Evolutionary conservation across 1,284 basidiomycete species (phyloP).

Genomic region (Ustilago bromivora): DNA sequence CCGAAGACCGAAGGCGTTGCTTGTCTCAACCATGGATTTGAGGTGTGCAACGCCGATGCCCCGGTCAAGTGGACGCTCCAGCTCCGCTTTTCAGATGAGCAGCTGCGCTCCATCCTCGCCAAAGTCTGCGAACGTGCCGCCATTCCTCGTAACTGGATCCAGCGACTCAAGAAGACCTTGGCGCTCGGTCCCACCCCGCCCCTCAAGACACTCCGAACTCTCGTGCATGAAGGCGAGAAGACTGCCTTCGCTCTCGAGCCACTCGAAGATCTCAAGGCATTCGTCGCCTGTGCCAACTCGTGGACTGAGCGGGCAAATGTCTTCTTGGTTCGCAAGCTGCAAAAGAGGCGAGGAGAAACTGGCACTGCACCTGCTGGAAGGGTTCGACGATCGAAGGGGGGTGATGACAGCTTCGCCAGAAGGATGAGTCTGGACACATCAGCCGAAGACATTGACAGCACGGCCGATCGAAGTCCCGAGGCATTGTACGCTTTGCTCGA

Average conservation of each 20-base stretch:
- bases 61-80: slow-evolving; percentile 77
- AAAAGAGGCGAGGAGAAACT: slow-evolving; percentile 46
- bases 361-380: slow-evolving; percentile 77
- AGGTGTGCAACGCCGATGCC: slow-evolving; percentile 79
- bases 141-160: slow-evolving; percentile 81
- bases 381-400: slow-evolving; percentile 71
- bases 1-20: slow-evolving; percentile 77
- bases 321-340: slow-evolving; percentile 73
- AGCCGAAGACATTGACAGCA: slow-evolving; percentile 30
- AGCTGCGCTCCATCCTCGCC: slow-evolving; percentile 72
- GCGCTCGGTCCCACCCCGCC: slow-evolving; percentile 75
- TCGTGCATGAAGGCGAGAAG: slow-evolving; percentile 87
- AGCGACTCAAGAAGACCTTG: slow-evolving; percentile 78
- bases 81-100: slow-evolving; percentile 83
- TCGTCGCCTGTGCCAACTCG: slow-evolving; percentile 82
- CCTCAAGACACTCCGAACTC: slow-evolving; percentile 80
- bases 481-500: slow-evolving; percentile 73
- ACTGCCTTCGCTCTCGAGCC: slow-evolving; percentile 82
- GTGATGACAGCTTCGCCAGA: slow-evolving; percentile 29
- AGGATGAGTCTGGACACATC: slow-evolving; percentile 28
- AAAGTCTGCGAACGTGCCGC: slow-evolving; percentile 76
- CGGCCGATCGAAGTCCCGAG: slow-evolving; percentile 45
- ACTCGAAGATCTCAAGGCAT: slow-evolving; percentile 79
- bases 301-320: slow-evolving; percentile 79
- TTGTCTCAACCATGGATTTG: slow-evolving; percentile 85